phyloP scores from a whole-genome alignment of 139 green algal genomes.

The Auxenochlorella protothecoides region DNA sequence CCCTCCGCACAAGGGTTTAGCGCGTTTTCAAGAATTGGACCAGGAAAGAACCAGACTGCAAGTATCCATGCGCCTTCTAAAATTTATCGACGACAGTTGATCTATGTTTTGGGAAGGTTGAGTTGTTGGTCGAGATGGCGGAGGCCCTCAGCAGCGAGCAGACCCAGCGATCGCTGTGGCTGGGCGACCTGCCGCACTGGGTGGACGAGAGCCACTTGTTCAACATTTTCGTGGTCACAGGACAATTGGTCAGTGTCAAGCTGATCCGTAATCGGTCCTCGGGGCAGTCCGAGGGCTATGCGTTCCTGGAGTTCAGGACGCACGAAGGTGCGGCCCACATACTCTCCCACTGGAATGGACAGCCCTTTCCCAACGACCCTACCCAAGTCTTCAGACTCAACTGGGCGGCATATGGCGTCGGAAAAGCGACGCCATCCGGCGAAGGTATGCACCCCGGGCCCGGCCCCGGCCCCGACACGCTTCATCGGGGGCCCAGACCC shows the following conservation, averaged over 20 bases:
- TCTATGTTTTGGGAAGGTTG: too few species aligned
- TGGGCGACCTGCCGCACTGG: slow-evolving; percentile 54
- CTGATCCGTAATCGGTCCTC: slow-evolving; percentile 71
- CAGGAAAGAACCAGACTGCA: too few species aligned
- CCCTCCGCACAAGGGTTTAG: too few species aligned
- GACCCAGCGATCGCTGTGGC: slow-evolving; percentile 39
- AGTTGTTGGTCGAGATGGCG: neutral
- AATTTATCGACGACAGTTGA: too few species aligned
- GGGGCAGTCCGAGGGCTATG: slow-evolving; percentile 62
- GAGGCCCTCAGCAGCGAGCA: slow-evolving; percentile 7
- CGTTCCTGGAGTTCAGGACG: slow-evolving; percentile 66
- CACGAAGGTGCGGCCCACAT: slow-evolving; percentile 46
- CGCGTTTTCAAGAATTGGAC: too few species aligned
- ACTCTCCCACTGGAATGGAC: slow-evolving; percentile 55
- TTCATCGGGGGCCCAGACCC: too few species aligned
- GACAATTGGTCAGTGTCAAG: slow-evolving; percentile 49
- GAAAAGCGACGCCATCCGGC: slow-evolving; percentile 31
- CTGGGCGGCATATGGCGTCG: slow-evolving; percentile 68
- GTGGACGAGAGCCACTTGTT: slow-evolving; percentile 58
- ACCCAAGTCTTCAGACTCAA: slow-evolving; percentile 62
- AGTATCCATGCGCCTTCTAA: too few species aligned
- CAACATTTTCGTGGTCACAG: slow-evolving; percentile 37
- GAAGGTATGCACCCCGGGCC: slow-evolving; percentile 7
- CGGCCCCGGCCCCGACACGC: too few species aligned
- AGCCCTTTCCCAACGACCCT: slow-evolving; percentile 48